These are phyloP conservation scores for Irpex rosettiformis DNA, from an alignment of 1,284 basidiomycete genomes.

Conservation along the genomic window DNA sequence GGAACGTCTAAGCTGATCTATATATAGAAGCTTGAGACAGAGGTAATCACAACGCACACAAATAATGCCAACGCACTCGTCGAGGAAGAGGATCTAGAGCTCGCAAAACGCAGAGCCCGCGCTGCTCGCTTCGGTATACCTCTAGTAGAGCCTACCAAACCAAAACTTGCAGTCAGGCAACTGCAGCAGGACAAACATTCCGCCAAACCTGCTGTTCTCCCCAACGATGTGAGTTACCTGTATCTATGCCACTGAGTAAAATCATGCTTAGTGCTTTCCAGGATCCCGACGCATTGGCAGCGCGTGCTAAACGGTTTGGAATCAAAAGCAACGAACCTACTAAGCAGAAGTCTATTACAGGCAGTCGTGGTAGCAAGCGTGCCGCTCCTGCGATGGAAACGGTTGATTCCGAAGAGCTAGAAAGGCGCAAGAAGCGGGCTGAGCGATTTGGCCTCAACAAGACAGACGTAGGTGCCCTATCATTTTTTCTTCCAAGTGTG, in stretches of 20 bases:
- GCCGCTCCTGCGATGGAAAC: conserved; percentile 31
- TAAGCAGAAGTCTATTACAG: conserved; percentile 32
- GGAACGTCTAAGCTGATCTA: background rate
- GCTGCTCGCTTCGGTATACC: conserved; percentile 71
- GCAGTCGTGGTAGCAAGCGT: conserved; percentile 20
- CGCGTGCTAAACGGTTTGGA: conserved; percentile 15
- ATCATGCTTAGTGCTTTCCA: conserved; percentile 18
- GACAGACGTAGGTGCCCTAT: conserved; percentile 11
- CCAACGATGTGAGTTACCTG: background rate
- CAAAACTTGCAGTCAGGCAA: conserved; percentile 15
- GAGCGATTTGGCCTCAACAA: conserved; percentile 45
- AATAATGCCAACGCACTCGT: conserved; percentile 13
- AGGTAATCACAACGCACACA: background rate
- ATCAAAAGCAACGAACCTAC: conserved; percentile 17
- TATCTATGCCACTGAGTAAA: background rate
- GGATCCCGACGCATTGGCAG: conserved; percentile 44
- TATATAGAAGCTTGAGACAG: background rate
- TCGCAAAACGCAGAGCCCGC: conserved; percentile 55
- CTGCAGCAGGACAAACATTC: conserved; percentile 14
- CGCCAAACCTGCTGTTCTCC: conserved; percentile 16
- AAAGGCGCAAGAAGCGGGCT: conserved; percentile 52
- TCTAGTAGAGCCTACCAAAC: conserved; percentile 41
- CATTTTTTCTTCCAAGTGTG: too few relatives aligned
- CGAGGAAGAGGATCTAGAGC: conserved; percentile 40
- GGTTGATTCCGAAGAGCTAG: conserved; percentile 53